A percentile compares a stretch with the other conserved stretches of the same genome.
Conservation (phyloP, 305 asterid genomes). For the Nicotiana rustica region DNA sequence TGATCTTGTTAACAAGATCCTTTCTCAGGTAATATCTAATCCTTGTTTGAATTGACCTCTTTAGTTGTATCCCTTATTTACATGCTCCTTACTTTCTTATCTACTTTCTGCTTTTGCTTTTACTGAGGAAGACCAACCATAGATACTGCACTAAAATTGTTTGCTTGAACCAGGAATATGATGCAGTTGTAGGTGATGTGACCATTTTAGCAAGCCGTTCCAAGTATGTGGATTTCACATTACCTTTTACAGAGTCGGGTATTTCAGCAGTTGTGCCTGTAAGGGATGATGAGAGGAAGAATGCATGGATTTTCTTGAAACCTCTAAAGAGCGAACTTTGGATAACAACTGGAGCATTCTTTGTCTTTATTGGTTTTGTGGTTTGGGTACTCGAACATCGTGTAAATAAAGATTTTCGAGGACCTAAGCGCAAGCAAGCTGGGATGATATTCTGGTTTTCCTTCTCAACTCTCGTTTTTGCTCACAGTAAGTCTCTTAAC, state of each 20-base stretch:
- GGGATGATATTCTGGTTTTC: conserved; percentile 66
- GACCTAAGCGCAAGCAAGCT: conserved; percentile 54
- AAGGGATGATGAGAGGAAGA: conserved; percentile 42
- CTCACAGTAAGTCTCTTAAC: conserved; percentile 47
- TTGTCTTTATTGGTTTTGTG: conserved; percentile 55
- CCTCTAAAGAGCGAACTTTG: conserved; percentile 58
- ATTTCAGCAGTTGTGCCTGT: conserved; percentile 49
- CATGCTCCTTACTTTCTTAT: background rate
- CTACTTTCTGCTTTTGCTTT: background rate
- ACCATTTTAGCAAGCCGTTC: conserved; percentile 53
- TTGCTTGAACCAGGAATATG: conserved; percentile 45
- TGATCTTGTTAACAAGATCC: conserved; percentile 42
- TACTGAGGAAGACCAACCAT: background rate
- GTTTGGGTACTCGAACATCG: conserved; percentile 73
- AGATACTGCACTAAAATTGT: background rate
- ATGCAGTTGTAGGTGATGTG: conserved; percentile 62
- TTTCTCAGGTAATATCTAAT: conserved; percentile 40
- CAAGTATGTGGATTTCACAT: conserved; percentile 48
- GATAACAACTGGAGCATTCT: conserved; percentile 59
- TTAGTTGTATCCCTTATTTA: background rate
- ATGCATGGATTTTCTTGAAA: conserved; percentile 60
- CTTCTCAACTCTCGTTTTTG: conserved; percentile 63
- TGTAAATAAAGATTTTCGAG: conserved; percentile 55
- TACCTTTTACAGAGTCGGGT: conserved; percentile 60
- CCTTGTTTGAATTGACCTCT: background rate